Evolutionary conservation across 1,284 basidiomycete species (phyloP).

Genomic region (Pyrrhoderma lamaoense): DNA sequence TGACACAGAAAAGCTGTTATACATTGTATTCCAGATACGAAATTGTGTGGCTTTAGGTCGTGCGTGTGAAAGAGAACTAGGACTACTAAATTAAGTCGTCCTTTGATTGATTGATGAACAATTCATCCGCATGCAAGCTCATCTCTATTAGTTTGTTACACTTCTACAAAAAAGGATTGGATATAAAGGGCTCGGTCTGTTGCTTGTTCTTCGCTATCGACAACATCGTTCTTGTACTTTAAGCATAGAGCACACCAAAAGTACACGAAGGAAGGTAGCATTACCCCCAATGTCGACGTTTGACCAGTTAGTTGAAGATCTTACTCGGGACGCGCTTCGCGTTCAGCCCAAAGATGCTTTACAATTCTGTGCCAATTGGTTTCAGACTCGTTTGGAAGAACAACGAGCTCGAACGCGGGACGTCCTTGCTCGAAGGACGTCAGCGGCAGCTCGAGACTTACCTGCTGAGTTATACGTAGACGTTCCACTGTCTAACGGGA

Average conservation of each 20-base stretch:
- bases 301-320: conserved; percentile 73
- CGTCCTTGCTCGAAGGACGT: conserved; percentile 42
- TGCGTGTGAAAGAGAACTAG: too few relatives aligned
- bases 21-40: too few relatives aligned
- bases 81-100: too few relatives aligned
- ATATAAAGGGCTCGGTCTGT: conserved; percentile 8
- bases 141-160: too few relatives aligned
- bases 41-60: too few relatives aligned
- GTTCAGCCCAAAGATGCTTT: conserved; percentile 84
- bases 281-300: conserved; percentile 56
- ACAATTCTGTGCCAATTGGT: conserved; percentile 96
- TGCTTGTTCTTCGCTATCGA: neutral
- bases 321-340: conserved; percentile 80
- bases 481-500: conserved; percentile 34
- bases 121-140: too few relatives aligned
- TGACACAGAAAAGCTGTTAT: too few relatives aligned
- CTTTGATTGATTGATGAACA: too few relatives aligned
- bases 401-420: conserved; percentile 69
- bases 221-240: neutral
- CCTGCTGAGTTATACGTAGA: conserved; percentile 57
- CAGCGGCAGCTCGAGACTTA: conserved; percentile 41
- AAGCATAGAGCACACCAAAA: too few relatives aligned
- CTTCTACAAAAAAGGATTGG: too few relatives aligned
- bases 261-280: too few relatives aligned
- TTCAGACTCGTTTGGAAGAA: conserved; percentile 80